phyloP scores from a whole-genome alignment of 169 alveolate species.

The Blepharisma undulans region DNA sequence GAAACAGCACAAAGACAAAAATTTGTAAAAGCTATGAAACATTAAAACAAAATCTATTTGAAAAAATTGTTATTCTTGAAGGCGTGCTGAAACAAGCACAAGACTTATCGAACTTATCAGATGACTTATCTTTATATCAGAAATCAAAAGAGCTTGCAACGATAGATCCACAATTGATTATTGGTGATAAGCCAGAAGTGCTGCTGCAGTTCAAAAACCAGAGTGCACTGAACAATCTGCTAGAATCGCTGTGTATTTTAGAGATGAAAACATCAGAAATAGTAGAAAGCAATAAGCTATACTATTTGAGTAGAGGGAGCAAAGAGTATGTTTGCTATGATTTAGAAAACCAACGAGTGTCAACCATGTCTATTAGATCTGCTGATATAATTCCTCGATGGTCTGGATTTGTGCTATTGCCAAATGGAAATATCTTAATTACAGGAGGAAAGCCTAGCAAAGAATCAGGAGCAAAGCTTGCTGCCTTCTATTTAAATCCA shows the following conservation, averaged over 20 bases:
- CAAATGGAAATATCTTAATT: constrained; percentile 18
- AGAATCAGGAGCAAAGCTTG: constrained; percentile 18
- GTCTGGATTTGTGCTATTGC: background rate
- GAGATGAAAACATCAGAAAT: background rate
- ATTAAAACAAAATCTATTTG: background rate
- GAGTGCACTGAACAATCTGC: background rate
- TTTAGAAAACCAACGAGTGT: background rate
- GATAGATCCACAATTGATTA: background rate
- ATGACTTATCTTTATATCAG: background rate
- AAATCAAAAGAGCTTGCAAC: background rate
- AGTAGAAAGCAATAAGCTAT: background rate
- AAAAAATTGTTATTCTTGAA: background rate
- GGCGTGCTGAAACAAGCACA: background rate
- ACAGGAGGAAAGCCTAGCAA: constrained; percentile 36
- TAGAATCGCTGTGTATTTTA: background rate
- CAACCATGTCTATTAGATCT: background rate
- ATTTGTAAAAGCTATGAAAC: background rate
- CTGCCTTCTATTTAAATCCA: constrained; percentile 3
- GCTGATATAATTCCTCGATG: constrained; percentile 18
- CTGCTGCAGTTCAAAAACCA: background rate
- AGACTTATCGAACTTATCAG: background rate
- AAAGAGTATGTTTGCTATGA: background rate
- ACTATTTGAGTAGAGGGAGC: constrained; percentile 31
- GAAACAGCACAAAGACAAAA: background rate
- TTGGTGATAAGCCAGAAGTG: background rate